phyloP scores from a whole-genome alignment of 306 rosid genomes.

The Gleditsia sinensis region DNA sequence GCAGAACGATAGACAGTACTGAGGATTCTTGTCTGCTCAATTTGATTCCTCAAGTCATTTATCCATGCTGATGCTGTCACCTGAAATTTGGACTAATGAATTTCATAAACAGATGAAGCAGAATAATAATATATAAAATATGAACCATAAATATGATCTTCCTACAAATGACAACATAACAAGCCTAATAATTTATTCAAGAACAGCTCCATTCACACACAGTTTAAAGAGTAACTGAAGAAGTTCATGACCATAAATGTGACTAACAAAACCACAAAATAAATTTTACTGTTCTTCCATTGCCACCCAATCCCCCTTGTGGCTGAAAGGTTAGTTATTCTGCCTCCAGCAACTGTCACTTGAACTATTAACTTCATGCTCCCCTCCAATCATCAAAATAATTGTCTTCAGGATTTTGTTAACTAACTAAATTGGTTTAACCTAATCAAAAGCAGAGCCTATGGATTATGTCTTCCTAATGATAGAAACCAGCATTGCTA shows the following conservation, averaged over 20 bases:
- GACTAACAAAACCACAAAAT: background rate
- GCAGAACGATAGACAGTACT: slow-evolving; percentile 97
- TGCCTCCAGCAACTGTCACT: slow-evolving; percentile 15
- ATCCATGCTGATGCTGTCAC: slow-evolving; percentile 98
- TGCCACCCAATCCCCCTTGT: background rate
- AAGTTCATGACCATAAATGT: background rate
- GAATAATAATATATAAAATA: background rate
- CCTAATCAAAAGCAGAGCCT: background rate
- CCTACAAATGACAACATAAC: background rate
- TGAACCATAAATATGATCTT: slow-evolving; percentile 18
- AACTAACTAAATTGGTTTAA: background rate
- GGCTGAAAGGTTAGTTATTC: background rate
- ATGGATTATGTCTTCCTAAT: slow-evolving; percentile 9
- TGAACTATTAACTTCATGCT: background rate
- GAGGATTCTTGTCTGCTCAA: slow-evolving; percentile 88
- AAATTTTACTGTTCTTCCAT: background rate
- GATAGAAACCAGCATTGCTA: slow-evolving; percentile 23
- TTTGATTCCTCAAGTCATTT: slow-evolving; percentile 92
- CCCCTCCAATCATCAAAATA: background rate
- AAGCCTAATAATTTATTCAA: background rate
- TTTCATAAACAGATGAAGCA: background rate
- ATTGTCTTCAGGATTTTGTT: background rate
- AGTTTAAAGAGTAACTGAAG: slow-evolving; percentile 3
- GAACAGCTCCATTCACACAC: background rate
- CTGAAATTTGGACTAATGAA: slow-evolving; percentile 43